Evolutionary conservation across 495 filamentous ascomycete genomes (phyloP).

Genomic region (Astrothelium macrocarpum): DNA sequence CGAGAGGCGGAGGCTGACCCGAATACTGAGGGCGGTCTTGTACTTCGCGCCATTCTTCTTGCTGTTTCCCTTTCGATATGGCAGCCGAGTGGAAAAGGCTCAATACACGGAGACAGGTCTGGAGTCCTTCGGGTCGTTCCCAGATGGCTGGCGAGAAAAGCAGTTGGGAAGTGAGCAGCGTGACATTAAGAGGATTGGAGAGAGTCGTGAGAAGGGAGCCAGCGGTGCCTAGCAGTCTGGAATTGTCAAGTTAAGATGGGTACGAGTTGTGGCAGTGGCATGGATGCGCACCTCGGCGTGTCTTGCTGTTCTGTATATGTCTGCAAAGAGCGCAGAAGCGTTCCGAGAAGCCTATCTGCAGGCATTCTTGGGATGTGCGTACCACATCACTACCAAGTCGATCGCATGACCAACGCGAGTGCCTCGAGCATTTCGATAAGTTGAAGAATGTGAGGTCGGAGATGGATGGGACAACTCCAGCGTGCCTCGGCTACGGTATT

Average conservation of each 20-base stretch:
- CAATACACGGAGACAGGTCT: slow-evolving; percentile 63
- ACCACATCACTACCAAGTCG: background rate
- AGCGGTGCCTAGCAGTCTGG: slow-evolving; percentile 68
- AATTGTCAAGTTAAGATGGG: slow-evolving; percentile 23
- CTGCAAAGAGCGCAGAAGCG: slow-evolving; percentile 33
- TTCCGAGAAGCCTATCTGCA: slow-evolving; percentile 32
- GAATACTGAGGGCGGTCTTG: slow-evolving; percentile 23
- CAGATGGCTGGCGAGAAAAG: slow-evolving; percentile 81
- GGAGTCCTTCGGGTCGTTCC: slow-evolving; percentile 61
- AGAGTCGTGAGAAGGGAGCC: slow-evolving; percentile 73
- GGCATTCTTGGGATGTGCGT: slow-evolving; percentile 22
- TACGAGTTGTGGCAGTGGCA: background rate
- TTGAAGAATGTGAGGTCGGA: no score
- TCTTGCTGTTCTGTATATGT: slow-evolving; percentile 36
- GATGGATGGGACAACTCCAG: no score
- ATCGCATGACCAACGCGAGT: no score
- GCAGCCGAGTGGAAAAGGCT: slow-evolving; percentile 83
- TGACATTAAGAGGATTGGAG: slow-evolving; percentile 82
- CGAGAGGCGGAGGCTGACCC: background rate
- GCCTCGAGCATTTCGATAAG: no score
- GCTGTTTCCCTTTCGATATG: background rate
- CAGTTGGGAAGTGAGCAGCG: slow-evolving; percentile 81
- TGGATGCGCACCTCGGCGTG: slow-evolving; percentile 36
- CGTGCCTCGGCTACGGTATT: no score
- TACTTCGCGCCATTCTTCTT: slow-evolving; percentile 34